Conservation (phyloP, 441 rosid genomes). For the Raphanus hybrid region DNA sequence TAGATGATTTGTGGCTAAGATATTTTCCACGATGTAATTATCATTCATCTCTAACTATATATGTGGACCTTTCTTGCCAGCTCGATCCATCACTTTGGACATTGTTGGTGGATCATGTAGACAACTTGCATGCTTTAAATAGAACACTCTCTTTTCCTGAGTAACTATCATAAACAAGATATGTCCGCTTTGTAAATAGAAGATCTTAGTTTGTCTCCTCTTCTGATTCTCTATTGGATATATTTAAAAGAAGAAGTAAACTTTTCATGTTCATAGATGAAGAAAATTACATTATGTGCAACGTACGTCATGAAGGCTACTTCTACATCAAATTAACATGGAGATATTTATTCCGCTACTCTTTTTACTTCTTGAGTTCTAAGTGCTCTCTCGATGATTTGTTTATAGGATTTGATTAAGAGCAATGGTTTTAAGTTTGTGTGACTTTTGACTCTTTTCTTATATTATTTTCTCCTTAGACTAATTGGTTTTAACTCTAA, state of each 20-base stretch:
- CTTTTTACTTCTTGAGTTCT: background rate
- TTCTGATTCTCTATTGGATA: background rate
- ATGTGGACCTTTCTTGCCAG: conserved; percentile 33
- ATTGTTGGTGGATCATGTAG: conserved; percentile 17
- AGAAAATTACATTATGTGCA: background rate
- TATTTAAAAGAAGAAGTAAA: background rate
- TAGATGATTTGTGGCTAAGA: conserved; percentile 1
- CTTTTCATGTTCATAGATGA: background rate
- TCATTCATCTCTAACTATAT: background rate
- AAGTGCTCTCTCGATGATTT: background rate
- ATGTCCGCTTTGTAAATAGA: background rate
- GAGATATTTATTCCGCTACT: conserved; percentile 2
- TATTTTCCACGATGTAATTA: background rate
- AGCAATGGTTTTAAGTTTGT: too few relatives aligned
- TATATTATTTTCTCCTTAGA: background rate
- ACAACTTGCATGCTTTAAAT: conserved; percentile 29
- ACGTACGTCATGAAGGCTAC: background rate
- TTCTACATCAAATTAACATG: background rate
- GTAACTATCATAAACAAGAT: conserved; percentile 8
- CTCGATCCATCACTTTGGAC: background rate
- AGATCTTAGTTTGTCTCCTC: conserved; percentile 2
- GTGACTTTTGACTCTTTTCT: background rate
- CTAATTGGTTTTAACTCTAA: conserved; percentile 2
- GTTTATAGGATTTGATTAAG: too few relatives aligned
- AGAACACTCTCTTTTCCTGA: background rate